Percentiles rank a stretch among this genome's conserved stretches.
Evolutionary conservation across 2,329 filamentous ascomycete genomes (phyloP).

Genomic region (Aspergillus ochraceoroseus): DNA sequence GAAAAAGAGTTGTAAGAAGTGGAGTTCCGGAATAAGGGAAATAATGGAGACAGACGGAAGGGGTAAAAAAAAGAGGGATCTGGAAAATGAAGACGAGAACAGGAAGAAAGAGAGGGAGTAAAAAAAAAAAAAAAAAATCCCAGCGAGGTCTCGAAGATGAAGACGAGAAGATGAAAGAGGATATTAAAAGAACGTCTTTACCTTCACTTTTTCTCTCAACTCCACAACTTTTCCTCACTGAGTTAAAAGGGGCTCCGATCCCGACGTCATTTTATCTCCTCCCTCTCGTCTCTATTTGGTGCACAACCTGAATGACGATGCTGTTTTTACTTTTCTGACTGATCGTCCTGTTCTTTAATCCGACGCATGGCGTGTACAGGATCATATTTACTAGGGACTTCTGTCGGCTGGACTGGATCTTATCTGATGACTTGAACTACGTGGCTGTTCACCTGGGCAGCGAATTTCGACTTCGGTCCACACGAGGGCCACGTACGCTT

Average conservation of each 20-base stretch:
- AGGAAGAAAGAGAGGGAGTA: constrained; percentile 2
- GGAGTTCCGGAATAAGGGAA: not conserved
- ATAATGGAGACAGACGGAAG: not conserved
- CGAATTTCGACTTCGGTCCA: too few species aligned
- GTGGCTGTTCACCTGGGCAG: too few species aligned
- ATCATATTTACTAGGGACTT: too few species aligned
- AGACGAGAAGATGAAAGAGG: constrained; percentile 6
- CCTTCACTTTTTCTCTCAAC: not conserved
- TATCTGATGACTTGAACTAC: constrained; percentile 14
- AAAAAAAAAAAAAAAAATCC: constrained; percentile 3
- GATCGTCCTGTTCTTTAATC: too few species aligned
- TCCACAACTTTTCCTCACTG: constrained; percentile 1
- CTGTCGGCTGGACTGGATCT: too few species aligned
- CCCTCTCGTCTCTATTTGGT: not conserved
- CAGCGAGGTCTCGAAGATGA: too few species aligned
- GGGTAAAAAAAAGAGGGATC: not conserved
- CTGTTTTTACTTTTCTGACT: not conserved
- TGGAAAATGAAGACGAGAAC: not conserved
- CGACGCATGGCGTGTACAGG: too few species aligned
- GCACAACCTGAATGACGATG: constrained; percentile 11
- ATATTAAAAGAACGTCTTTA: not conserved
- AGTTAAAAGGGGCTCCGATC: constrained; percentile 11
- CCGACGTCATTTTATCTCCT: constrained; percentile 11
- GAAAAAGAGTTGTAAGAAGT: too few species aligned
- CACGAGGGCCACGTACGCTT: too few species aligned